Evolutionary conservation across 805 yeast genomes (phyloP), one percentile per base, ranked within the genome.

Genomic region (Saturnispora quitensis): DNA sequence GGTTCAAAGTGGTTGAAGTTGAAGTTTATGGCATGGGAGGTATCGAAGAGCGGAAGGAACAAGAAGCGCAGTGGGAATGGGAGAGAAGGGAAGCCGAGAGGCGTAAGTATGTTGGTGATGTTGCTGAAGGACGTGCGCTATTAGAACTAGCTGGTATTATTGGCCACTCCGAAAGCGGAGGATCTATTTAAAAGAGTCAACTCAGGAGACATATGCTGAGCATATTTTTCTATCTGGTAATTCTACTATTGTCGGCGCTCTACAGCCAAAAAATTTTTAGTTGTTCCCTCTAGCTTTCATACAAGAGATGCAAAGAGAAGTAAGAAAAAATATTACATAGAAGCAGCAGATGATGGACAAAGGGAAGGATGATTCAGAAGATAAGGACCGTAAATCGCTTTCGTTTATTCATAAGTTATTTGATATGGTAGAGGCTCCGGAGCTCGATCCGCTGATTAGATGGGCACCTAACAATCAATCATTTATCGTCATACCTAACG

Each of bases 11-110:
- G 7, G 78, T 82, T 5, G 90, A 85, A 56, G 69, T 90, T 25
- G 97, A 90, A 62, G 95, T 89, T 0, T 86, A 93, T 90, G 98
- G 98, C 0, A 77, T 89, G 52, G 98, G 97, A 1, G 80, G 87
- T 7, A 80, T 77, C 9, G 79, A 82, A 54, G 95, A 88, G 57
- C 68, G 89, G 45, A 83, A 77, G 31, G 90, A 84, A 55, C 97
- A 90, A 67, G 71, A 75, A 45, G 79, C 77, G 59, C 77, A 77
- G 54, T 86, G 96, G 93, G 89, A 84, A 59, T 89, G 97, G 97
- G 97, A 91, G 62, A 85, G 84, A 61, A 73, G 80, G 47, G 96
- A 89, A 63, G 95, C 95, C 0, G 77, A 81, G 58, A 82, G 89
- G 36, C 73, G 97, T 49, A 85, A 84, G 59, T 73, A 78, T 28